Evolutionary conservation across 2,329 filamentous ascomycete species (phyloP), one percentile per base, ranked within the genome.

Genomic region (Verticillium zaregamsianum): DNA sequence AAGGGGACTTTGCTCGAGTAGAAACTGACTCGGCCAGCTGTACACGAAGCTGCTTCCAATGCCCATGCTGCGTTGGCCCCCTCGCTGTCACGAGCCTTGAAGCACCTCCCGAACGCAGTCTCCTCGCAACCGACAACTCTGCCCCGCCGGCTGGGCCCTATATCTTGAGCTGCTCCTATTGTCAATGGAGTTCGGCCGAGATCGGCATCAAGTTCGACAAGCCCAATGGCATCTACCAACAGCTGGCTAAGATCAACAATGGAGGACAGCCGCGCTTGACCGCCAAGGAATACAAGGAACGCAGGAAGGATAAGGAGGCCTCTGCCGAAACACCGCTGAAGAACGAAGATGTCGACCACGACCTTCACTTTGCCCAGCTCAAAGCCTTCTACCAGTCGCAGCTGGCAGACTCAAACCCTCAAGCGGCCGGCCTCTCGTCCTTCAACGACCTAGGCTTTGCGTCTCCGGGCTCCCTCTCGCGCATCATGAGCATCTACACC

Each of bases 1-100:
- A 3, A 12, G 45, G 7, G 8, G 20, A 7, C n/a, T 12, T 12
- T 14, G 12, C 45, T 11, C 9, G 11, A 9, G 8, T 23, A 25
- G 32, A 15, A 35, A 57, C 63, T 66, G 32, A 66, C 11, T 35
- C 37, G 20, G 59, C 32, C 64, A 94, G 93, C 72, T 97, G 95
- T 73, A 94, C 92, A 20, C 85, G 95, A 67, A 97, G 93, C 73
- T 99, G 95, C 76, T 98, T 95, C 79, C 92, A 96, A 72, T 99
- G 95, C 69, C 95, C 95, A 0, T 81, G 93, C 66, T 99, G 95
- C 74, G 88, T 91, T 32, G 88, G 92, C 0, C 90, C 92, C 14
- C 83, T 98, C 49, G 83, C 88, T 23, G 88, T 95, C 59, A 90
- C 87, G 59, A 87, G 88, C 23, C 77, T 93, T 63, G 90, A 93